Evolutionary conservation across 2,329 filamentous ascomycete species (phyloP).

Genomic region (Aschersonia sp.): DNA sequence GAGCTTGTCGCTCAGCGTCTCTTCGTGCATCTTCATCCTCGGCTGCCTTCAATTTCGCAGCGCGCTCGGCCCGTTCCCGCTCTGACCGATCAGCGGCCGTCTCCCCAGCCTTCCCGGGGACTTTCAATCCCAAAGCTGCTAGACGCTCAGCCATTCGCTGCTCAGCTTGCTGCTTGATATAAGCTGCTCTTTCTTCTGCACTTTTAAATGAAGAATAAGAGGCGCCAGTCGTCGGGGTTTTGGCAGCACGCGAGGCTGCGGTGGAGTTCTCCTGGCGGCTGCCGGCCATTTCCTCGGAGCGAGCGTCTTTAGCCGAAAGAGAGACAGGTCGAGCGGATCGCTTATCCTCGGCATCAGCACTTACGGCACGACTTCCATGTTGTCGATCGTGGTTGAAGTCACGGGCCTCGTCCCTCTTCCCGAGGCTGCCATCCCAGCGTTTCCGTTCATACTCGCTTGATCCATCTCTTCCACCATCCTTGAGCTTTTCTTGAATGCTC

Average conservation of each 20-base stretch:
- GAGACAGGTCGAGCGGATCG: conserved; percentile 27
- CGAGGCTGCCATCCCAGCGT: conserved; percentile 89
- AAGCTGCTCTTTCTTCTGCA: conserved; percentile 84
- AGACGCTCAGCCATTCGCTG: conserved; percentile 93
- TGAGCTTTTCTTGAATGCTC: conserved; percentile 75
- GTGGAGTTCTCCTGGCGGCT: conserved; percentile 38
- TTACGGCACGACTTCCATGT: conserved; percentile 65
- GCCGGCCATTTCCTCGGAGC: conserved; percentile 20
- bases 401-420: conserved; percentile 90
- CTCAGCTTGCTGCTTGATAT: conserved; percentile 94
- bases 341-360: conserved; percentile 47
- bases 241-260: conserved; percentile 36
- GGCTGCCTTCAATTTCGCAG: conserved; percentile 74
- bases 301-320: conserved; percentile 25
- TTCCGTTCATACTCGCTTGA: conserved; percentile 80
- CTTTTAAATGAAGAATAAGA: conserved; percentile 79
- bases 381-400: conserved; percentile 98
- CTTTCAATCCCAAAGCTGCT: conserved; percentile 82
- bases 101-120: conserved; percentile 66
- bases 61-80: conserved; percentile 74
- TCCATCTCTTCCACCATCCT: conserved; percentile 62
- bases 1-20: conserved; percentile 73
- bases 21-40: conserved; percentile 88
- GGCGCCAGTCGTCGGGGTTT: conserved; percentile 33
- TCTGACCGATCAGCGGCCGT: conserved; percentile 72